Evolutionary conservation across 1,284 basidiomycete species (phyloP).

Genomic region (Tetrapyrgos nigripes): DNA sequence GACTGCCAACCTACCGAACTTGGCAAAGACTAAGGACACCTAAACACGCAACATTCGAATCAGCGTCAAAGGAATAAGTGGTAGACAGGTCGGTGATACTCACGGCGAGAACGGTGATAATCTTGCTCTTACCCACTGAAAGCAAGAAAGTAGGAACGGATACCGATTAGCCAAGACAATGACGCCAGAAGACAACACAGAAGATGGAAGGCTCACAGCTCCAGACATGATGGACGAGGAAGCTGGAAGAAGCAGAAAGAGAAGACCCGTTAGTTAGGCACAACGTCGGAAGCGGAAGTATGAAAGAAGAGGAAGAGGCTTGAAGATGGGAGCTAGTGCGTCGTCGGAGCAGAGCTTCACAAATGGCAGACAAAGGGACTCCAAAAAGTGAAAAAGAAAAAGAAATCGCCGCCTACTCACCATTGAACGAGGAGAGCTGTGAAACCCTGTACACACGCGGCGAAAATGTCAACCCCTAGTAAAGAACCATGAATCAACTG

Average conservation of each 20-base stretch:
- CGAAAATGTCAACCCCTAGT: neutral
- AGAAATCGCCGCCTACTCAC: neutral
- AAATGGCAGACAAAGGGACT: too few species aligned
- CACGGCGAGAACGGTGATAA: conserved; percentile 30
- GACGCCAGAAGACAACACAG: too few species aligned
- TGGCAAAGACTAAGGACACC: conserved; percentile 27
- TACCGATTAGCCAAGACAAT: too few species aligned
- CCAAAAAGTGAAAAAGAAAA: too few species aligned
- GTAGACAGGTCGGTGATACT: neutral
- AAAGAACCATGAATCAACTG: neutral
- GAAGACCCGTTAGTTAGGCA: neutral
- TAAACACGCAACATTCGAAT: neutral
- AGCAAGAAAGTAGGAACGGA: neutral
- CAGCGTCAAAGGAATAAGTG: neutral
- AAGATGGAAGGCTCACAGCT: conserved; percentile 3
- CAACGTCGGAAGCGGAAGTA: neutral
- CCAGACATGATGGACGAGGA: conserved; percentile 9
- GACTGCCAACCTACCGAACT: conserved; percentile 23
- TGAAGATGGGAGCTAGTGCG: too few species aligned
- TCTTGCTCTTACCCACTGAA: conserved; percentile 35
- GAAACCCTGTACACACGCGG: conserved; percentile 4
- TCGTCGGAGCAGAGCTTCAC: too few species aligned
- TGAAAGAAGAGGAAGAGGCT: too few species aligned
- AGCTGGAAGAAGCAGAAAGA: neutral
- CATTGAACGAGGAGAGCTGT: conserved; percentile 10